Evolutionary conservation across 2,329 filamentous ascomycete species (phyloP), one percentile per base, ranked within the genome.

Genomic region (Neofusicoccum ribis): DNA sequence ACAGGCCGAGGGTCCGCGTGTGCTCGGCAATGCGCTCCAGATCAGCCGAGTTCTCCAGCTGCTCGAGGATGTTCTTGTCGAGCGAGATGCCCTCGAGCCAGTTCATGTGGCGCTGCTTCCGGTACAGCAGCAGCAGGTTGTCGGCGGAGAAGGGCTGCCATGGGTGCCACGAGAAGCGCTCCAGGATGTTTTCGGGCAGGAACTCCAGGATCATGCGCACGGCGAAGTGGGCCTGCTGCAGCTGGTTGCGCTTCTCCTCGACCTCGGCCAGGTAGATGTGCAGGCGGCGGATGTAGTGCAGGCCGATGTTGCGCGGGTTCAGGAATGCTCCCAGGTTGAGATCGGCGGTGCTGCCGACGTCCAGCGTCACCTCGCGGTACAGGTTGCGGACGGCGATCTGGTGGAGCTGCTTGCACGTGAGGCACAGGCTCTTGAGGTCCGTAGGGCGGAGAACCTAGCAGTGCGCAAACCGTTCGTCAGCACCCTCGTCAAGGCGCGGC

Each of bases 151-250:
- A 83, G 0, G 78, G 74, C 52, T 76, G 76, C 81, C 81, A 83
- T 15, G 81, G 81, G 70, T 81, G 80, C 82, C 82, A 84, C 67
- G 78, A 81, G 72, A 83, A 83, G 67, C 80, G 79, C 67, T 83
- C 81, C 27, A 84, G 73, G 41, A 79, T 79, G 66, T 83, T 77
- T 60, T 82, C 79, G 1, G 82, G 82, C 41, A 84, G 70, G 67
- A 82, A 77, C 66, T 83, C 81, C 17, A 84, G 66, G 17, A 84
- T 76, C 78, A 83, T 81, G 50, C 81, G 78, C 20, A 80, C 79
- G 0, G 80, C 79, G 63, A 83, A 81, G 63, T 81, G 76, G 44
- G 81, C 81, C 67, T 81, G 80, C 63, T 79, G 76, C 61, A 79
- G 66, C 69, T 79, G 77, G 17, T 80, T 79, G 70, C 78, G 80